phyloP scores from a whole-genome alignment of 768 basidiomycete genomes.

The Boletellus ananas region DNA sequence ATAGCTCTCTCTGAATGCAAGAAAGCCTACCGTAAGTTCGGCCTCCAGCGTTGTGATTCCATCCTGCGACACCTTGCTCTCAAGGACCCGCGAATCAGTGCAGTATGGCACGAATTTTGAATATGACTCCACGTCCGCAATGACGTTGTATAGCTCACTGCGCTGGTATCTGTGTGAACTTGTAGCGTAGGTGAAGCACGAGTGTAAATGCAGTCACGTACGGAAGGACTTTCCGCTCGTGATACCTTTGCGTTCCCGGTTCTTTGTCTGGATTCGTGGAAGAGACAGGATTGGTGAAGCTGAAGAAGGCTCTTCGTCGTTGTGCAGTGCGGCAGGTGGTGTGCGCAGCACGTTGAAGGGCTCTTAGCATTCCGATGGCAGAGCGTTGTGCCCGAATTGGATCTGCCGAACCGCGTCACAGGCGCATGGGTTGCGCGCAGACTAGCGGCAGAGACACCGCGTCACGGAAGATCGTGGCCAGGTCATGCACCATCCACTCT shows the following conservation, averaged over 20 bases:
- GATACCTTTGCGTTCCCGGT: slow-evolving; percentile 57
- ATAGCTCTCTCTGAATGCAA: slow-evolving; percentile 84
- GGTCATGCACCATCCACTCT: too few relatives aligned
- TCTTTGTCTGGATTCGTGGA: slow-evolving; percentile 35
- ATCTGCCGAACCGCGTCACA: neutral
- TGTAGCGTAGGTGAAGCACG: slow-evolving; percentile 7
- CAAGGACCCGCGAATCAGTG: slow-evolving; percentile 63
- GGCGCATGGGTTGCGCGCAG: too few relatives aligned
- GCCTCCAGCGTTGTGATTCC: slow-evolving; percentile 60
- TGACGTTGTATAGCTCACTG: slow-evolving; percentile 77
- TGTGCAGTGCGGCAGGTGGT: neutral
- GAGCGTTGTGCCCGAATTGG: neutral
- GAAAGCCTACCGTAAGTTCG: slow-evolving; percentile 85
- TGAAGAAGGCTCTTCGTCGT: slow-evolving; percentile 40
- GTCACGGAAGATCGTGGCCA: too few relatives aligned
- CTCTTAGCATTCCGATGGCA: slow-evolving; percentile 19
- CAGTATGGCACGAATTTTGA: slow-evolving; percentile 88
- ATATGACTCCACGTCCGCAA: slow-evolving; percentile 87
- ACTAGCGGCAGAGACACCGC: too few relatives aligned
- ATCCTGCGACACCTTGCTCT: slow-evolving; percentile 25
- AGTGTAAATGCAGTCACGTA: slow-evolving; percentile 42
- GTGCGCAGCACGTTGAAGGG: slow-evolving; percentile 6
- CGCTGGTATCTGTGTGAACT: slow-evolving; percentile 60
- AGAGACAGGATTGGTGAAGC: slow-evolving; percentile 49
- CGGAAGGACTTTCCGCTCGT: slow-evolving; percentile 86